A percentile compares a stretch with the other conserved stretches of the same genome.
These are phyloP conservation scores for Prunus salicina DNA, from an alignment of 306 rosid genomes.

Conservation along the genomic window DNA sequence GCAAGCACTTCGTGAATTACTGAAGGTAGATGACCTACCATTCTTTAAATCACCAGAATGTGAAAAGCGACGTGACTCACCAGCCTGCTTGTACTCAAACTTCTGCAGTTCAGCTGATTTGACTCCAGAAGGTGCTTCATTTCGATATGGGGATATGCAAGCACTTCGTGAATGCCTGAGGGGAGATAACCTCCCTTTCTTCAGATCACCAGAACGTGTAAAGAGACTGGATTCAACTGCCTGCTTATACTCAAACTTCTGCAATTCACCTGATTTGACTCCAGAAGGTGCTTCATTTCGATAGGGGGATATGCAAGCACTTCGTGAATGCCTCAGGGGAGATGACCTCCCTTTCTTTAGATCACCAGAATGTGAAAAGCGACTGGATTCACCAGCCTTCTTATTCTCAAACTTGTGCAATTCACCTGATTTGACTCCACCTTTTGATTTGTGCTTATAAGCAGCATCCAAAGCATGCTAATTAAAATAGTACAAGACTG, in stretches of 20 bases:
- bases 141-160: slow-evolving; percentile 63
- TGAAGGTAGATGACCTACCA: slow-evolving; percentile 63
- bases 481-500: slow-evolving; percentile 15
- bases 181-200: slow-evolving; percentile 60
- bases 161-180: slow-evolving; percentile 58
- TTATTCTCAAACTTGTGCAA: slow-evolving; percentile 47
- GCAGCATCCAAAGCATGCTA: slow-evolving; percentile 57
- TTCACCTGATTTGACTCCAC: slow-evolving; percentile 38
- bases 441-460: slow-evolving; percentile 42
- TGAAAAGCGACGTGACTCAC: slow-evolving; percentile 52
- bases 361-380: slow-evolving; percentile 58
- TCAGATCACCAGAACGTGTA: slow-evolving; percentile 56
- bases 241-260: slow-evolving; percentile 46
- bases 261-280: slow-evolving; percentile 34
- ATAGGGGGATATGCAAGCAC: slow-evolving; percentile 60
- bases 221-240: slow-evolving; percentile 49
- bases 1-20: slow-evolving; percentile 56
- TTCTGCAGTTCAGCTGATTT: slow-evolving; percentile 39
- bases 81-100: slow-evolving; percentile 39
- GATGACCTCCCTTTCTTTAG: slow-evolving; percentile 53
- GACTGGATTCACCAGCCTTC: slow-evolving; percentile 45
- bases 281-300: slow-evolving; percentile 37
- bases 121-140: slow-evolving; percentile 25
- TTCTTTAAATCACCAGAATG: slow-evolving; percentile 59
- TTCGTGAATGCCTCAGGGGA: slow-evolving; percentile 64